A percentile compares a stretch with the other conserved stretches of the same genome.
Conservation (phyloP, 2,329 filamentous ascomycete genomes). For the Lecanicillium sp. region DNA sequence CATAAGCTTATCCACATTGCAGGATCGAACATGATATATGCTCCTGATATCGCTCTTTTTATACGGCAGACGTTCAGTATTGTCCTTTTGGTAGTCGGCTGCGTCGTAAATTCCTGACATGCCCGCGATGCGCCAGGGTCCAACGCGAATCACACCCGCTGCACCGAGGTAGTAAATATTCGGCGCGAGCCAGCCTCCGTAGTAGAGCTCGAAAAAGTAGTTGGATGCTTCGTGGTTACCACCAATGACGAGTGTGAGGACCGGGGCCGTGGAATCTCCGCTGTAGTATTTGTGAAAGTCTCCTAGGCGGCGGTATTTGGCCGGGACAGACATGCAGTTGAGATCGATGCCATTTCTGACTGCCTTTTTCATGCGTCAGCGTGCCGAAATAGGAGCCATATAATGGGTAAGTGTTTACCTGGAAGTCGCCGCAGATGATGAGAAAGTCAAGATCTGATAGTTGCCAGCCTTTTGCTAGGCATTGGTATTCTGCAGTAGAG, state of each 20-base stretch:
- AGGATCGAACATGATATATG: conserved; percentile 82
- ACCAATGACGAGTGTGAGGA: conserved; percentile 83
- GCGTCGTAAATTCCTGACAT: conserved; percentile 93
- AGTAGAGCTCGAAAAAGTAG: conserved; percentile 85
- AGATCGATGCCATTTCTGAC: conserved; percentile 83
- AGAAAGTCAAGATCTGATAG: conserved; percentile 63
- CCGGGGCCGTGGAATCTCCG: conserved; percentile 67
- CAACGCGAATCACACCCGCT: conserved; percentile 77
- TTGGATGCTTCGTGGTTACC: conserved; percentile 94
- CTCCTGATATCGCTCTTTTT: conserved; percentile 64
- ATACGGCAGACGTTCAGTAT: conserved; percentile 85
- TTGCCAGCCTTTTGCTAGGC: conserved; percentile 65
- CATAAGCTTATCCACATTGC: conserved; percentile 81
- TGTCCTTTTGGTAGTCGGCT: conserved; percentile 74
- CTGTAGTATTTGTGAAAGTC: conserved; percentile 95
- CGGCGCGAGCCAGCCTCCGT: conserved; percentile 92
- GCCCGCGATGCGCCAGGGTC: conserved; percentile 76
- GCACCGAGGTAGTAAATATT: conserved; percentile 97
- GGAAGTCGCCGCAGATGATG: conserved; percentile 94
- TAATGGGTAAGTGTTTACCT: conserved; percentile 42
- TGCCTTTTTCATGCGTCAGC: conserved; percentile 41
- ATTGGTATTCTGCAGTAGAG: conserved; percentile 61
- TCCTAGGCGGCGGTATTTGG: conserved; percentile 77
- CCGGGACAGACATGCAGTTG: conserved; percentile 78
- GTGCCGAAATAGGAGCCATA: neutral